These are phyloP conservation scores for Adansonia madagascariensis DNA, from an alignment of 441 rosid genomes.

Conservation along the genomic window DNA sequence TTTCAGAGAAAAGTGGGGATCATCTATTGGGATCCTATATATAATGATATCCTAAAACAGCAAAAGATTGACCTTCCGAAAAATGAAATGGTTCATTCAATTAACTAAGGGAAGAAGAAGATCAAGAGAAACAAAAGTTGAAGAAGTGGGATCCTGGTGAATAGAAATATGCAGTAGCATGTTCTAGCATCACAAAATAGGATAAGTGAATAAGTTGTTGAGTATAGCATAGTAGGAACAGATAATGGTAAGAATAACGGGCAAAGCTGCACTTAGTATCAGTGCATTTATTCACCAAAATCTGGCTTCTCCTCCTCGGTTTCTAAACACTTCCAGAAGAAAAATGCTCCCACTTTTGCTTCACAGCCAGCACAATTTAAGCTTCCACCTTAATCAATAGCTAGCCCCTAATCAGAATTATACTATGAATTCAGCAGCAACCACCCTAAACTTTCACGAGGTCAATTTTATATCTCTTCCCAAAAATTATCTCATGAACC, in stretches of 20 bases:
- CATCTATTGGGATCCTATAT: neutral
- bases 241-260: neutral
- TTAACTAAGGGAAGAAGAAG: neutral
- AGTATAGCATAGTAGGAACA: neutral
- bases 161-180: neutral
- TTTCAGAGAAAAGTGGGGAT: neutral
- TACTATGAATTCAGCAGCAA: neutral
- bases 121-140: neutral
- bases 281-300: neutral
- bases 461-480: neutral
- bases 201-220: neutral
- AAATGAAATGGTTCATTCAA: neutral
- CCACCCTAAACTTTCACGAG: neutral
- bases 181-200: neutral
- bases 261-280: neutral
- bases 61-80: neutral
- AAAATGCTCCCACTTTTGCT: neutral
- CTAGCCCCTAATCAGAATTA: neutral
- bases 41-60: neutral
- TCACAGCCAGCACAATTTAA: neutral
- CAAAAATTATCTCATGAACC: neutral
- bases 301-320: constrained; percentile 1
- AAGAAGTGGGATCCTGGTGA: neutral
- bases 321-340: neutral
- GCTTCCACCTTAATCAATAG: neutral